Base-by-base conservation (phyloP, 129 eudicot species). In the Chrysanthemum seticuspe region DNA sequence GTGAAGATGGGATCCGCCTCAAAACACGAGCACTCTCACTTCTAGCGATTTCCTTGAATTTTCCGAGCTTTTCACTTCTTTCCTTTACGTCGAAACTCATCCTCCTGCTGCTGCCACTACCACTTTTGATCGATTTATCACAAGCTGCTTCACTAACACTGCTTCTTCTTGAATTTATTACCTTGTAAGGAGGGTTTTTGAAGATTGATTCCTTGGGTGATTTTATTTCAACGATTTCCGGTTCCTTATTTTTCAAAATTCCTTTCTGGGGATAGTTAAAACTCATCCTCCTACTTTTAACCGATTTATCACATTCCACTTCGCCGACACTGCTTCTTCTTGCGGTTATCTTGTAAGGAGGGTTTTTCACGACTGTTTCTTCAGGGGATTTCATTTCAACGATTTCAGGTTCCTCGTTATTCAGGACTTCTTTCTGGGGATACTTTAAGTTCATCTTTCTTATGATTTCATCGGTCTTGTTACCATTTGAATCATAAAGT, bases 1-100 rank as follows among this genome's bases (percentile, higher is more conserved):
- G 99, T 61, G 99, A 94, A 73, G 99, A 90, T 50, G 99, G 99
- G 57, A 85, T 90, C n/a, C 83, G 78, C 58, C 96, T 76, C 64
- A 94, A 86, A 16, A 83, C 59, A 70, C 99, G 78, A 2, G 87
- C 87, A 76, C 97, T 94, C 76, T 90, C 97, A 21, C 86, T 84
- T 76, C 97, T 90, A 6, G 53, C 77, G 29, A 90, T 72, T 5
- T 75, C 92, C 74, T 69, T 84, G 59, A 83, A 90, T 66, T 82
- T 84, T 40, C 83, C 86, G 2, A 25, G 72, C 27, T 81, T 84
- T n/a, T 50, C 85, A 61, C 66, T 76, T 40, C 59, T 75, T 74
- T 77, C 80, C 16, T 79, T 72, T 69, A 62, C 82, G 61, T 85
- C 85, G 60, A 74, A 81, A 71, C 80, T 81, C 58, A 72, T 78